These are phyloP conservation scores for Stentor roeselii DNA, from an alignment of 73 alveolate genomes.

Conservation along the genomic window DNA sequence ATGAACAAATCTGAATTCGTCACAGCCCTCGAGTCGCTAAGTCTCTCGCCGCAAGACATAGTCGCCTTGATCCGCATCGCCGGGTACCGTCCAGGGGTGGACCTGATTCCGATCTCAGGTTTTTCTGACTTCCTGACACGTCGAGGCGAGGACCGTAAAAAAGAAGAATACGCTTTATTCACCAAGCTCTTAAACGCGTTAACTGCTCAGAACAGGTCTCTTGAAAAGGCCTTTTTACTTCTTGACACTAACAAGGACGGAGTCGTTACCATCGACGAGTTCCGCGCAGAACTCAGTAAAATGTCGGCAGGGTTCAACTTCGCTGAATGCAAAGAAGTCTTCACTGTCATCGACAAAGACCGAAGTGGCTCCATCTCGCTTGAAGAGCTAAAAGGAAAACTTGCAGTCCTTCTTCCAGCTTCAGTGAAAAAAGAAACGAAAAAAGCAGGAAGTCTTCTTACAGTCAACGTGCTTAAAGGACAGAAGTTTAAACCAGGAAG, in stretches of 20 bases:
- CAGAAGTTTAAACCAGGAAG: neutral
- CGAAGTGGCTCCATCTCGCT: constrained; percentile 12
- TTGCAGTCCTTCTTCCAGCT: neutral
- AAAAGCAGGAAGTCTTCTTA: neutral
- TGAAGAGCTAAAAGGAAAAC: neutral
- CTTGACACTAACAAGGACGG: constrained; percentile 35
- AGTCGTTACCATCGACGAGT: constrained; percentile 15
- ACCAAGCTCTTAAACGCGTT: neutral
- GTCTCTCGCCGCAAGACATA: constrained; percentile 10
- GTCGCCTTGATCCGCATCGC: constrained; percentile 18
- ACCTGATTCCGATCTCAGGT: neutral
- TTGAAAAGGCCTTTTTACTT: neutral
- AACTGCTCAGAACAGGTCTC: neutral
- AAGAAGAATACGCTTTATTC: neutral
- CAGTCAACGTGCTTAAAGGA: neutral
- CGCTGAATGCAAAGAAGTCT: constrained; percentile 9
- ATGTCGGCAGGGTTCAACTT: neutral
- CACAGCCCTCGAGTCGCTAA: neutral
- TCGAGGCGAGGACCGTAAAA: neutral
- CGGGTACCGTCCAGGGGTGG: constrained; percentile 23
- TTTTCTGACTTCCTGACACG: neutral
- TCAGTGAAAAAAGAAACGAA: neutral
- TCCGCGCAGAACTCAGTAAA: neutral
- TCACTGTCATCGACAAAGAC: neutral
- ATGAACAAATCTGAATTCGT: constrained; percentile 1